These are phyloP conservation scores for Leccinum griseonigrum DNA, from an alignment of 1,284 basidiomycete genomes.

Conservation along the genomic window DNA sequence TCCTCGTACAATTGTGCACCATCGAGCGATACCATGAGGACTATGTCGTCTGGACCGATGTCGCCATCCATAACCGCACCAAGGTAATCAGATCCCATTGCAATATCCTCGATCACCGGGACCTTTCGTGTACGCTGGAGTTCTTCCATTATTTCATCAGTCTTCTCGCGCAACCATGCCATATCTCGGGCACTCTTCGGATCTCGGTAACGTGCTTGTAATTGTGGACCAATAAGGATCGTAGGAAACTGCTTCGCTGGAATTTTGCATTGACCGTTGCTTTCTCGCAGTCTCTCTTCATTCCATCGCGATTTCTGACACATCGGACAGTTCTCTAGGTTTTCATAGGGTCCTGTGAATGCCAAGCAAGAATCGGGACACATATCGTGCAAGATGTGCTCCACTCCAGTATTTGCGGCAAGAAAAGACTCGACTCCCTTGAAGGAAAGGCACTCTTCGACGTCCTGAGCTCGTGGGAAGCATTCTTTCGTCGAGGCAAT, in stretches of 20 bases:
- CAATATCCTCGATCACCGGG: background rate
- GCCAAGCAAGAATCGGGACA: constrained; percentile 9
- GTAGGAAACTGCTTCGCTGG: constrained; percentile 31
- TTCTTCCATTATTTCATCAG: too few relatives aligned
- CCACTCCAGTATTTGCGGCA: constrained; percentile 4
- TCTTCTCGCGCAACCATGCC: background rate
- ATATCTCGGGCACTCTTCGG: constrained; percentile 9
- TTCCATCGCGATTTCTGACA: constrained; percentile 28
- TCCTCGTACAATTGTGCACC: background rate
- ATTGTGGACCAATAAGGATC: constrained; percentile 19
- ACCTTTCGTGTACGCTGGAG: background rate
- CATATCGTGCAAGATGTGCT: constrained; percentile 11
- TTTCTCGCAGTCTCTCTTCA: background rate
- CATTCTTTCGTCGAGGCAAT: background rate
- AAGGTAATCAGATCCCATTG: background rate
- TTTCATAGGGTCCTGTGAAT: constrained; percentile 13
- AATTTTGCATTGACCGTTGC: background rate
- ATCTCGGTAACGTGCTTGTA: constrained; percentile 6
- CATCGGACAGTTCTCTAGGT: constrained; percentile 10
- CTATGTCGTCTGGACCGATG: background rate
- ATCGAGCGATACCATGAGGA: background rate
- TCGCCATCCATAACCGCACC: background rate
- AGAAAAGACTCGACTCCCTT: background rate
- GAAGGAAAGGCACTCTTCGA: background rate
- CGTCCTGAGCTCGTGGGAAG: background rate